Conservation (phyloP, 306 rosid genomes). For the Luffa aegyptiaca region DNA sequence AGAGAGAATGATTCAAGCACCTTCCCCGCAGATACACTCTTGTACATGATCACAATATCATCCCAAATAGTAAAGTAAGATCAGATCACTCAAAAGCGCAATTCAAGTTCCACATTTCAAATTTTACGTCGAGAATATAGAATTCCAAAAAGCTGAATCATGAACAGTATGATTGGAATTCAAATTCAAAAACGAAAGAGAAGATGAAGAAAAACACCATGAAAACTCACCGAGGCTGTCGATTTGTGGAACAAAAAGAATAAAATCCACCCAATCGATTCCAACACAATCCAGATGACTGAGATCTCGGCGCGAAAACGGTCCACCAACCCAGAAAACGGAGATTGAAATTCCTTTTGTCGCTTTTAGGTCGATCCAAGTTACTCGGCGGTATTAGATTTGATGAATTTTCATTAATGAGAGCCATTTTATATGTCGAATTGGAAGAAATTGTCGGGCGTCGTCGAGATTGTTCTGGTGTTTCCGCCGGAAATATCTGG, state of each 20-base stretch:
- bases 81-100: neutral
- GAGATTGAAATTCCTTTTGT: neutral
- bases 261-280: constrained; percentile 27
- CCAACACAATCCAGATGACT: constrained; percentile 42
- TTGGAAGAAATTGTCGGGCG: neutral
- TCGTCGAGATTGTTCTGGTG: constrained; percentile 42
- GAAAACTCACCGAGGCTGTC: neutral
- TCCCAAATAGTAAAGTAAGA: too few species aligned
- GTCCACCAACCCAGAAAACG: constrained; percentile 45
- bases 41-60: neutral
- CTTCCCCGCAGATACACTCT: neutral
- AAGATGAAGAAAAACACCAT: constrained; percentile 16
- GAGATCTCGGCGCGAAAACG: constrained; percentile 28
- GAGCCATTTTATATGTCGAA: neutral
- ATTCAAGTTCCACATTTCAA: neutral
- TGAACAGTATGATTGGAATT: neutral
- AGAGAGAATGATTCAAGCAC: neutral
- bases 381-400: neutral
- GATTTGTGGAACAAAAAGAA: neutral
- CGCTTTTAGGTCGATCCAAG: neutral
- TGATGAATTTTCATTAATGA: rapidly evolving
- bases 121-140: neutral
- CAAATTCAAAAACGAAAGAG: neutral
- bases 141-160: neutral
- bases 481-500: constrained; percentile 16